Conservation (phyloP, 2,329 filamentous ascomycete species). For the Neonectria coccinea region DNA sequence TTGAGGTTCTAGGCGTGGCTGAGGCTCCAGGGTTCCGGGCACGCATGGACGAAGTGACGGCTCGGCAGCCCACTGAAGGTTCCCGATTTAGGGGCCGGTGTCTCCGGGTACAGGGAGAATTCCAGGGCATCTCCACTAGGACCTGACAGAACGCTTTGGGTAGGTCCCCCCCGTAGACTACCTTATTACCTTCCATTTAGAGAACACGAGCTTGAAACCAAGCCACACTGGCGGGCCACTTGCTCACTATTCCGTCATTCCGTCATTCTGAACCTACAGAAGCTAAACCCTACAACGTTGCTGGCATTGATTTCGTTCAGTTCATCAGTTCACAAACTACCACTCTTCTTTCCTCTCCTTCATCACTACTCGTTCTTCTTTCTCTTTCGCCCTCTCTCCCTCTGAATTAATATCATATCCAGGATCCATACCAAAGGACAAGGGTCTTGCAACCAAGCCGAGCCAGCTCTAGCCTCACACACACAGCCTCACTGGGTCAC, state of each 20-base stretch:
- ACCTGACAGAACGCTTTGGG: background rate
- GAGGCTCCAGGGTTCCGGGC: background rate
- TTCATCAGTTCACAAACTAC: background rate
- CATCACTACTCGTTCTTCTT: background rate
- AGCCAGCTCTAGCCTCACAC: slow-evolving; percentile 13
- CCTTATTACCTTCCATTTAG: too few relatives aligned
- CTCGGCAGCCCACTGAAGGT: background rate
- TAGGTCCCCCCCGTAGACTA: too few relatives aligned
- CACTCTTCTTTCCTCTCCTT: slow-evolving; percentile 5
- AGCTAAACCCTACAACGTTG: slow-evolving; percentile 10
- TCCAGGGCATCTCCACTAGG: slow-evolving; percentile 12
- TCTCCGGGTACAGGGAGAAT: slow-evolving; percentile 13
- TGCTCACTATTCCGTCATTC: background rate
- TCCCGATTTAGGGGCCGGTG: slow-evolving; percentile 4
- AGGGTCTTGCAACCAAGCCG: background rate
- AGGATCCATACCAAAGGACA: background rate
- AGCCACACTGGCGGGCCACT: slow-evolving; percentile 8
- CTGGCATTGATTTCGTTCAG: background rate
- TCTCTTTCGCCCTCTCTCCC: background rate
- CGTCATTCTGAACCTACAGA: slow-evolving; percentile 1
- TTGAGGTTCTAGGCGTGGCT: slow-evolving; percentile 8
- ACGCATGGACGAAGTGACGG: background rate
- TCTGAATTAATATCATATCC: background rate
- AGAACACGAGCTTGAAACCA: slow-evolving; percentile 21
- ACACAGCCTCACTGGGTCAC: slow-evolving; percentile 44